Percentiles rank a stretch among this genome's conserved stretches.
Evolutionary conservation across 139 green algal species (phyloP).

Genomic region (Parachlorella kessleri): DNA sequence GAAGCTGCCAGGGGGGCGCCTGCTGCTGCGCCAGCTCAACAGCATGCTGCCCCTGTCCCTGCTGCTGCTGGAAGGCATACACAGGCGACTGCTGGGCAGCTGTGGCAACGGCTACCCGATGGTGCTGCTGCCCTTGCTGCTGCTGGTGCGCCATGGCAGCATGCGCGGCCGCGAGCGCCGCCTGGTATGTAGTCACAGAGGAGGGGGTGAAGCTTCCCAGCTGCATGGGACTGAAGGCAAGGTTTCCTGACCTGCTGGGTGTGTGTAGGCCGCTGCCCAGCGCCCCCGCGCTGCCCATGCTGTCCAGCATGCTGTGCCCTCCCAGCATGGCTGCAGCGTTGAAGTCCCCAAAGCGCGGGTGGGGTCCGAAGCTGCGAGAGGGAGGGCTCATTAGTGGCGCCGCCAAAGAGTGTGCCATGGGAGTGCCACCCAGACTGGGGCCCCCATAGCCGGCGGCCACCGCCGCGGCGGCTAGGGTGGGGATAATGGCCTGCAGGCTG

Average conservation of each 20-base stretch:
- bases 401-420: not conserved
- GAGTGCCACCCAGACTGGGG: constrained; percentile 11
- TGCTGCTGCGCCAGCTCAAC: constrained; percentile 7
- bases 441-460: not conserved
- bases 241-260: not conserved
- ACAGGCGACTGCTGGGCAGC: too few species aligned
- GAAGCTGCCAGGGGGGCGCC: not conserved
- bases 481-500: constrained; percentile 33
- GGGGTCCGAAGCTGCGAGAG: constrained; percentile 32
- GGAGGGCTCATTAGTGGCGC: constrained; percentile 31
- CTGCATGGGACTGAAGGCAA: constrained; percentile 1
- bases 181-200: constrained; percentile 31
- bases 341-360: constrained; percentile 26
- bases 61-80: not conserved
- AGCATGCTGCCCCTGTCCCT: not conserved
- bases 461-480: not conserved
- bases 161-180: constrained; percentile 26
- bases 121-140: constrained; percentile 8
- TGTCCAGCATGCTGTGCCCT: not conserved
- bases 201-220: constrained; percentile 23
- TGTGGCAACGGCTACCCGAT: not conserved
- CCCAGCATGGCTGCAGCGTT: not conserved
- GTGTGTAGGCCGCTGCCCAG: constrained; percentile 10
- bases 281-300: not conserved
- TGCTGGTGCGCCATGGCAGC: constrained; percentile 13